Percentiles rank a stretch among this genome's conserved stretches.
phyloP scores from a whole-genome alignment of 2,329 filamentous ascomycete genomes.

The Macroventuria anomochaeta region DNA sequence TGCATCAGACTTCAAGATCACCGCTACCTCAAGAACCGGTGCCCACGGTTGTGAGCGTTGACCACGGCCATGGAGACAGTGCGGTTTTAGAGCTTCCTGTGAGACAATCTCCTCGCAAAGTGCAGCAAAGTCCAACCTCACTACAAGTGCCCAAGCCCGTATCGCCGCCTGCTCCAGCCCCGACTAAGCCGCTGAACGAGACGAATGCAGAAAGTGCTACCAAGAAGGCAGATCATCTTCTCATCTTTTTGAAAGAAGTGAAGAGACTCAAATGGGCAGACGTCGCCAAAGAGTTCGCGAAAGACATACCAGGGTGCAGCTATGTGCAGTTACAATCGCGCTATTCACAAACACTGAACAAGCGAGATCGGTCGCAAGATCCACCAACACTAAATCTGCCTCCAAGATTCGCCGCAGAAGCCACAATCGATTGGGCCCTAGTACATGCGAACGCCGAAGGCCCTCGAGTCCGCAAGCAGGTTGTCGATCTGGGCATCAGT shows the following conservation, averaged over 20 bases:
- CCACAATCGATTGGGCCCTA: slow-evolving; percentile 30
- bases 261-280: slow-evolving; percentile 46
- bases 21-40: not conserved
- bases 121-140: not conserved
- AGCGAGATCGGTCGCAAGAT: slow-evolving; percentile 35
- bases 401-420: slow-evolving; percentile 34
- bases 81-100: not conserved
- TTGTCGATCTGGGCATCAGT: not conserved
- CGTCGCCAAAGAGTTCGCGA: slow-evolving; percentile 38
- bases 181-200: not conserved
- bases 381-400: slow-evolving; percentile 32
- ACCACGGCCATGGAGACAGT: not conserved
- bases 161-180: not conserved
- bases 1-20: not conserved
- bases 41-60: too few species aligned
- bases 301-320: slow-evolving; percentile 43
- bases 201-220: not conserved
- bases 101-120: not conserved
- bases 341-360: slow-evolving; percentile 38
- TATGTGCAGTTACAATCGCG: slow-evolving; percentile 32
- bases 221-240: slow-evolving; percentile 36
- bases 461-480: not conserved
- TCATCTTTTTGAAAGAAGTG: slow-evolving; percentile 53
- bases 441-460: slow-evolving; percentile 18
- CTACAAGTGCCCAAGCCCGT: not conserved